Conservation (phyloP, 2,329 filamentous ascomycete genomes). For the Scolecobasidium constrictum region DNA sequence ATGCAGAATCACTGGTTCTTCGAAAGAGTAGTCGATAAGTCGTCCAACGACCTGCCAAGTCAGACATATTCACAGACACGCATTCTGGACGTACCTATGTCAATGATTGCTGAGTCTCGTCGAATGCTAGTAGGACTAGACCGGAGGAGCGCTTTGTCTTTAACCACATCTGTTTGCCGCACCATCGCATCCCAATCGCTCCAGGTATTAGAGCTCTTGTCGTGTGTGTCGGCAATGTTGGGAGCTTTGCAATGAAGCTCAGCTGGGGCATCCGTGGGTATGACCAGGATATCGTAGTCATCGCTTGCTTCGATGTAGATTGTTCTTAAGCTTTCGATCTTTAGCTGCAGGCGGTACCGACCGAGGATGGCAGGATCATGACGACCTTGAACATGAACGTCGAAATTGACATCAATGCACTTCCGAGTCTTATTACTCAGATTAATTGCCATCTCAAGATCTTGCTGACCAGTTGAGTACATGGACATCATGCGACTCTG, state of each 20-base stretch:
- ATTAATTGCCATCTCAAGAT: constrained; percentile 1
- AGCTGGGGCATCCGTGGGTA: constrained; percentile 6
- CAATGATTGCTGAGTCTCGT: constrained; percentile 8
- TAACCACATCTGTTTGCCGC: constrained; percentile 11
- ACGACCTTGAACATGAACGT: not conserved
- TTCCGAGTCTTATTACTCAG: not conserved
- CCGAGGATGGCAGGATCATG: not conserved
- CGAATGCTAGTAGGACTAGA: not conserved
- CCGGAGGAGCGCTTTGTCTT: not conserved
- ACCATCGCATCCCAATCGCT: constrained; percentile 6
- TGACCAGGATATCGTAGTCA: constrained; percentile 2
- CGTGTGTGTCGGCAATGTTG: constrained; percentile 9
- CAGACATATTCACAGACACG: not conserved
- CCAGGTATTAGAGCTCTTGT: not conserved
- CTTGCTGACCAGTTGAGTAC: not conserved
- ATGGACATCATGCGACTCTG: not conserved
- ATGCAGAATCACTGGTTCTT: not conserved
- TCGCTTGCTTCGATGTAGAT: not conserved
- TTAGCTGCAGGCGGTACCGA: constrained; percentile 3
- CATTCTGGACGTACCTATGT: constrained; percentile 7
- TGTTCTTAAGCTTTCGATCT: not conserved
- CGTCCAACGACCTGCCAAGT: constrained; percentile 10
- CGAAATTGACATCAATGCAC: constrained; percentile 7
- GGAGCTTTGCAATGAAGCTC: constrained; percentile 9
- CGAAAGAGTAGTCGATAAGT: constrained; percentile 9